Evolutionary conservation across 1,284 basidiomycete genomes (phyloP).

Genomic region (Meripilus lineatus): DNA sequence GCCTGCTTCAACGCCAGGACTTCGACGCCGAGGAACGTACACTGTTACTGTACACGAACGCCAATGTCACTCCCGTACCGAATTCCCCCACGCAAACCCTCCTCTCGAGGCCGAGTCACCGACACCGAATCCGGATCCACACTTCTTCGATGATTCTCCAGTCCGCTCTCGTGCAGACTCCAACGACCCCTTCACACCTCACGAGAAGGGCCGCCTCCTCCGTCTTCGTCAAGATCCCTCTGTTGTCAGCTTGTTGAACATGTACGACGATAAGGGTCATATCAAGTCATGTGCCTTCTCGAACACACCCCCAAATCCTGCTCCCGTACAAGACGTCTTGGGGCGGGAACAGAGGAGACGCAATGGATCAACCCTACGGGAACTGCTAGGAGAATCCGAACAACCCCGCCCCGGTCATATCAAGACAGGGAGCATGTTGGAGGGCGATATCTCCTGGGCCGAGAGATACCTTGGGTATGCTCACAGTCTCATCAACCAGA

Average conservation of each 20-base stretch:
- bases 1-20: conserved; percentile 40
- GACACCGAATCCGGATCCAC: conserved; percentile 10
- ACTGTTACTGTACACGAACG: conserved; percentile 64
- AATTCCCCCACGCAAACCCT: conserved; percentile 59
- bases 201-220: conserved; percentile 49
- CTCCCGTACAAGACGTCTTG: conserved; percentile 20
- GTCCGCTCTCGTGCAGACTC: conserved; percentile 8
- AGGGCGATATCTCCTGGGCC: conserved; percentile 78
- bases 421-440: conserved; percentile 33
- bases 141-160: conserved; percentile 20
- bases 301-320: conserved; percentile 47
- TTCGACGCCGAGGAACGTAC: conserved; percentile 56
- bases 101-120: conserved; percentile 22
- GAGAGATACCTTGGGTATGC: conserved; percentile 64
- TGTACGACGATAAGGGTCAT: conserved; percentile 69
- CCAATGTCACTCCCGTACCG: conserved; percentile 53
- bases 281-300: conserved; percentile 59
- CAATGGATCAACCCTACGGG: conserved; percentile 65
- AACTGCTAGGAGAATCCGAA: conserved; percentile 47
- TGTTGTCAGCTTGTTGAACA: conserved; percentile 61
- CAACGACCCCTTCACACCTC: conserved; percentile 34
- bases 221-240: conserved; percentile 69
- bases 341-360: conserved; percentile 50
- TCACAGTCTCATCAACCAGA: conserved; percentile 24
- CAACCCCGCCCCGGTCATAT: conserved; percentile 38